These are phyloP conservation scores for Aaosphaeria pasadenensis DNA, from an alignment of 2,329 filamentous ascomycete genomes.

Conservation along the genomic window DNA sequence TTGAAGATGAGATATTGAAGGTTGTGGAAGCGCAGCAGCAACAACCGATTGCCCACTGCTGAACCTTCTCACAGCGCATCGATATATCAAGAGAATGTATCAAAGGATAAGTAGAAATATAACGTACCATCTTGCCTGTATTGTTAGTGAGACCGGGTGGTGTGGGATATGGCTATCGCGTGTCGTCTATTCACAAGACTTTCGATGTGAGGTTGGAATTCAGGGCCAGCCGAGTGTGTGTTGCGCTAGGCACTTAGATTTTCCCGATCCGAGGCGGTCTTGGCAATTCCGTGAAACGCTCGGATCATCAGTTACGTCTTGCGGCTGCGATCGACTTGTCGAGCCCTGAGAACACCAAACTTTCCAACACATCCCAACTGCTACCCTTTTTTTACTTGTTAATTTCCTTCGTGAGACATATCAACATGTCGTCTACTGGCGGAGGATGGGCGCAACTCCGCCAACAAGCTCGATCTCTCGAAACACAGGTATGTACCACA, in stretches of 20 bases:
- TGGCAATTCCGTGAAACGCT: too few species aligned
- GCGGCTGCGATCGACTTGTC: neutral
- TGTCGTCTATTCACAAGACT: conserved; percentile 28
- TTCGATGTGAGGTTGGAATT: conserved; percentile 11
- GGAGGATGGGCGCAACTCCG: conserved; percentile 85
- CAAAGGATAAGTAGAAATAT: conserved; percentile 8
- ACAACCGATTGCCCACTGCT: neutral
- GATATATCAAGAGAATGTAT: conserved; percentile 1
- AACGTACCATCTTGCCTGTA: conserved; percentile 39
- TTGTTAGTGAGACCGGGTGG: conserved; percentile 34
- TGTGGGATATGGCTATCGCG: conserved; percentile 36
- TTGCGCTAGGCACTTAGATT: too few species aligned
- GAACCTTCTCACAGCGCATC: neutral
- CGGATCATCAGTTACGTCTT: conserved; percentile 3
- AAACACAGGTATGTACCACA: conserved; percentile 70
- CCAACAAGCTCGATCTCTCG: conserved; percentile 83
- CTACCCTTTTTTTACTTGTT: neutral
- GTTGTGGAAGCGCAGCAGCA: neutral
- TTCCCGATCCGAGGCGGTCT: too few species aligned
- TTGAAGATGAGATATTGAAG: neutral
- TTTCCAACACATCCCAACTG: conserved; percentile 1
- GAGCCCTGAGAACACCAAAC: neutral
- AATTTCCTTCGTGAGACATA: neutral
- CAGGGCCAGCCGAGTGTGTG: conserved; percentile 17
- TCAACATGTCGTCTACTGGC: conserved; percentile 38